Evolutionary conservation across 306 rosid genomes (phyloP), one percentile per base, ranked within the genome.

Genomic region (Astragalus membranaceus): DNA sequence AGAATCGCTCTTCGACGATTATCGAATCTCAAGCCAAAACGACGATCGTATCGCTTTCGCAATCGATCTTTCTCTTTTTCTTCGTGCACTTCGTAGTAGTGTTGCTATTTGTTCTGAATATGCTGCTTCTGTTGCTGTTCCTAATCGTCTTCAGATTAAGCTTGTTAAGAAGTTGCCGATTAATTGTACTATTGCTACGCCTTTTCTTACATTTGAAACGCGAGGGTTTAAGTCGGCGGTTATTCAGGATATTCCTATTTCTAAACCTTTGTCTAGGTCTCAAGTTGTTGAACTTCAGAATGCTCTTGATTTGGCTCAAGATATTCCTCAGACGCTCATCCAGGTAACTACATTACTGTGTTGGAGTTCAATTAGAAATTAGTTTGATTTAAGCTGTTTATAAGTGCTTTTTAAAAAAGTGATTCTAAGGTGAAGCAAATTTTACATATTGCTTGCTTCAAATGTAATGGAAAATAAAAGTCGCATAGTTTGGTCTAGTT

Each of bases 221-320:
- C 80, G 85, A 32, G 97, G 96, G 0, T 88, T 78, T 43, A 90
- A 86, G 56, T 90, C 98, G 11, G 97, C 96, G 0, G 98, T 87
- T 7, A 89, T 94, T 70, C 98, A 90, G 52, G 98, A 94, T 26
- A 90, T 94, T 6, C 97, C 98, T 0, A 94, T 94, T 57, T 87
- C 97, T 14, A 87, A 89, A 61, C 99, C 96, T 1, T 54, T 91
- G 72, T 84, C 97, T 3, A 75, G 91, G 66, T 77, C 78, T 65
- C 91, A 91, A 35, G 79, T 91, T 70, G 74, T 87, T 64, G 99
- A 94, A 60, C 96, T 94, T 64, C 97, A 88, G 49, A 80, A 33
- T 52, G 91, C 97, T 12, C 83, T 94, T 39, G 96, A 91, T 47
- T 57, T 78, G 88, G 92, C 97, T 3, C 99, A 94, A 42, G 97